Evolutionary conservation across 1,284 basidiomycete genomes (phyloP).

Genomic region (Ustilago tritici): DNA sequence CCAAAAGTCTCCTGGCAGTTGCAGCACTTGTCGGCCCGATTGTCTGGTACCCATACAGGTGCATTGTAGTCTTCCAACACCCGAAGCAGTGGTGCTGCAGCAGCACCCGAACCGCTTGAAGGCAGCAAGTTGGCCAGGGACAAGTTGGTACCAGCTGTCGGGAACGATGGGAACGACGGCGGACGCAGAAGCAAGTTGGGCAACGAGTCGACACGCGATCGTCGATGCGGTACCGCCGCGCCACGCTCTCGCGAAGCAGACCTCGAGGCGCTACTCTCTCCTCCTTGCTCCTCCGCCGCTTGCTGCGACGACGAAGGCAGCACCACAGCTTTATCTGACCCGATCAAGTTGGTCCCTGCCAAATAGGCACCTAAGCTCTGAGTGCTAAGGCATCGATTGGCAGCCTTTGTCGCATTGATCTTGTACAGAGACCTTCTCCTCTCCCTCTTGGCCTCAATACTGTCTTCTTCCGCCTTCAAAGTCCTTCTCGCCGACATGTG

Average conservation of each 20-base stretch:
- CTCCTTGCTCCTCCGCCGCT: constrained; percentile 11
- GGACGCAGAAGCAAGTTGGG: constrained; percentile 47
- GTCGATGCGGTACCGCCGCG: background rate
- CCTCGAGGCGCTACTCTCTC: constrained; percentile 12
- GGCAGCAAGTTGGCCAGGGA: constrained; percentile 41
- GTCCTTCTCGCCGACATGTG: constrained; percentile 61
- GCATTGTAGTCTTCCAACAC: constrained; percentile 87
- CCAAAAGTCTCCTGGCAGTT: constrained; percentile 82
- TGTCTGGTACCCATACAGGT: constrained; percentile 91
- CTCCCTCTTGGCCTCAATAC: constrained; percentile 61
- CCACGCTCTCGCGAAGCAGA: constrained; percentile 23
- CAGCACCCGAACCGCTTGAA: constrained; percentile 21
- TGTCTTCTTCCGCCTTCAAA: constrained; percentile 58
- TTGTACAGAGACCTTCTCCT: constrained; percentile 38
- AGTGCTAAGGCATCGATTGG: constrained; percentile 41
- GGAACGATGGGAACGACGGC: constrained; percentile 45
- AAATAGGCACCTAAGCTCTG: constrained; percentile 54
- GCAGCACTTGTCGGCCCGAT: constrained; percentile 83
- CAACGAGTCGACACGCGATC: constrained; percentile 45
- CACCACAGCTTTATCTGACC: constrained; percentile 23
- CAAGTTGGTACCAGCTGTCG: constrained; percentile 24
- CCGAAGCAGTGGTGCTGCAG: constrained; percentile 32
- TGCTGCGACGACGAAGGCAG: background rate
- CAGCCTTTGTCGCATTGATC: constrained; percentile 30
- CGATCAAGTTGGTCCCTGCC: constrained; percentile 33